phyloP scores from a whole-genome alignment of 139 green algal species.

The Coelastrella sp. region DNA sequence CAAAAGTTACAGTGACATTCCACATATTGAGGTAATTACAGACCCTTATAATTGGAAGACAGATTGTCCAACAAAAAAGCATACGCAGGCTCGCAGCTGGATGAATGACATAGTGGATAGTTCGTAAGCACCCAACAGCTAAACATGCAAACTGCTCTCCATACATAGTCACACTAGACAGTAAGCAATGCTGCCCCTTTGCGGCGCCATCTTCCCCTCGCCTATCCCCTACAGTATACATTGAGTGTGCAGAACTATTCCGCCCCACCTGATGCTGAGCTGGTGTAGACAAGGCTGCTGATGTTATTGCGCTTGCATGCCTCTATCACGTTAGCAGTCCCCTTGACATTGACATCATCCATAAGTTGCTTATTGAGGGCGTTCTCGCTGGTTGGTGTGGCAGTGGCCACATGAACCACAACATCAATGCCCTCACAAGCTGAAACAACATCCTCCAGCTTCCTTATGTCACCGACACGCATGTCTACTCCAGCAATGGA shows the following conservation, averaged over 20 bases:
- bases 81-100: no score
- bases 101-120: no score
- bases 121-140: no score
- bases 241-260: not conserved
- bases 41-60: no score
- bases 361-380: conserved; percentile 84
- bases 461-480: conserved; percentile 70
- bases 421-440: conserved; percentile 72
- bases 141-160: no score
- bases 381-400: conserved; percentile 81
- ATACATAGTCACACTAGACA: no score
- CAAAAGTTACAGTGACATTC: no score
- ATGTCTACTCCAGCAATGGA: conserved; percentile 47
- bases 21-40: no score
- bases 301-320: conserved; percentile 72
- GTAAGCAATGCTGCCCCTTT: no score
- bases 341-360: conserved; percentile 87
- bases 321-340: conserved; percentile 83
- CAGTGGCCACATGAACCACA: conserved; percentile 91
- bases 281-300: conserved; percentile 80
- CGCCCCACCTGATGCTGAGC: conserved; percentile 67
- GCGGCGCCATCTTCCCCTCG: no score
- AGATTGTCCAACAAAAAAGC: not conserved
- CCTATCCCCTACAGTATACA: not conserved
- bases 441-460: conserved; percentile 52